Evolutionary conservation across 768 basidiomycete species (phyloP).

Genomic region (Collybia sp.): DNA sequence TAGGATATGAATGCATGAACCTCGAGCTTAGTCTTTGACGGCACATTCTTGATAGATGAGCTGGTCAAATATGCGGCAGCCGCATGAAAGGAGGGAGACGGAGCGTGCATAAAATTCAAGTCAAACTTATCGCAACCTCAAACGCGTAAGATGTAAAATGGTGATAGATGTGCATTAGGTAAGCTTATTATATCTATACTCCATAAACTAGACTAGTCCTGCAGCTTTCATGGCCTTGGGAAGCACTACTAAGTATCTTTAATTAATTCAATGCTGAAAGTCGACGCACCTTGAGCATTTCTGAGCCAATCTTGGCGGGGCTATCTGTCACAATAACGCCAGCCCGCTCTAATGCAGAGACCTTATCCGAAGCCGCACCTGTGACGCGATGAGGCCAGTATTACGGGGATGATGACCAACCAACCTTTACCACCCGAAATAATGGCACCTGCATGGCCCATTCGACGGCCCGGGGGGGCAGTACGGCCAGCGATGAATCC

Average conservation of each 20-base stretch:
- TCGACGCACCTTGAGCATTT: conserved; percentile 80
- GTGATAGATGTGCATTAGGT: conserved; percentile 14
- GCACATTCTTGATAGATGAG: conserved; percentile 47
- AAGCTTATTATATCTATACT: conserved; percentile 6
- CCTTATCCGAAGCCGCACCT: conserved; percentile 93
- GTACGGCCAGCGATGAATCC: conserved; percentile 98
- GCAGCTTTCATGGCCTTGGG: conserved; percentile 74
- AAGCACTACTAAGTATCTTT: conserved; percentile 5
- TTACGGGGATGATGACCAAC: conserved; percentile 8
- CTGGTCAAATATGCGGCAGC: conserved; percentile 67
- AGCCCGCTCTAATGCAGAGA: conserved; percentile 83
- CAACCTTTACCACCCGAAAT: conserved; percentile 95
- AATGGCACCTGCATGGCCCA: conserved; percentile 98
- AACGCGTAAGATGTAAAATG: too few species aligned
- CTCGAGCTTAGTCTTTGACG: conserved; percentile 70
- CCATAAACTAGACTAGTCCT: conserved; percentile 34
- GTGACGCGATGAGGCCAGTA: conserved; percentile 3
- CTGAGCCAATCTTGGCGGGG: conserved; percentile 88
- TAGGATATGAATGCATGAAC: conserved; percentile 30
- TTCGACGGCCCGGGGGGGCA: conserved; percentile 95
- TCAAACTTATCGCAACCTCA: too few species aligned
- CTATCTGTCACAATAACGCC: conserved; percentile 93
- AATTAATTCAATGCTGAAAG: background rate
- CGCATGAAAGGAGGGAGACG: conserved; percentile 40
- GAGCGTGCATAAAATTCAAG: conserved; percentile 17